phyloP scores from a whole-genome alignment of 1,139 yeast genomes.

The Candida smagusa region DNA sequence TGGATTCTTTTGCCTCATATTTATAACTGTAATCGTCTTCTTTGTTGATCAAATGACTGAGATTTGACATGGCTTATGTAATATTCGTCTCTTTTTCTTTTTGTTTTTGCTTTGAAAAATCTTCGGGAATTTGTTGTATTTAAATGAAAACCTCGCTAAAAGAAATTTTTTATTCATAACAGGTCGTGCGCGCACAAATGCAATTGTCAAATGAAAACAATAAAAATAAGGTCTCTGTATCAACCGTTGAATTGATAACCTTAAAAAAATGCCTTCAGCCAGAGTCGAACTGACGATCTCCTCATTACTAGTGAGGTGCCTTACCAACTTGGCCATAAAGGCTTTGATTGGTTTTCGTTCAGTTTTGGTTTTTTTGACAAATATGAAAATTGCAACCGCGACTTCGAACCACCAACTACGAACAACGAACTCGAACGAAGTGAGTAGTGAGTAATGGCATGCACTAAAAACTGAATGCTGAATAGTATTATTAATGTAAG shows the following conservation, averaged over 20 bases:
- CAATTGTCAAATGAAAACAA: too few relatives aligned
- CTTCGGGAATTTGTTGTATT: conserved; percentile 11
- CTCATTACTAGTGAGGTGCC: conserved; percentile 91
- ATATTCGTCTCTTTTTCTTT: conserved; percentile 2
- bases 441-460: too few relatives aligned
- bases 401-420: too few relatives aligned
- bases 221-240: too few relatives aligned
- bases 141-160: conserved; percentile 9
- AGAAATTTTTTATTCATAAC: not conserved
- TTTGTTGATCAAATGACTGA: conserved; percentile 17
- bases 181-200: conserved; percentile 9
- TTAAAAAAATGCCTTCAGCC: conserved; percentile 58
- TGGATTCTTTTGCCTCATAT: conserved; percentile 5
- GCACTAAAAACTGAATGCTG: too few relatives aligned
- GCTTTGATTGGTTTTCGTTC: too few relatives aligned
- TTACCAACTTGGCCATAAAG: conserved; percentile 72
- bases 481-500: too few relatives aligned
- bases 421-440: too few relatives aligned
- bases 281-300: conserved; percentile 87
- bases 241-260: too few relatives aligned
- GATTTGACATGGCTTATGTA: conserved; percentile 14
- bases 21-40: conserved; percentile 18
- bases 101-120: not conserved
- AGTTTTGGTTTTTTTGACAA: too few relatives aligned
- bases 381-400: too few relatives aligned